A percentile compares a stretch with the other conserved stretches of the same genome.
These are phyloP conservation scores for Candida qinlingensis DNA, from an alignment of 805 yeast species.

Conservation along the genomic window DNA sequence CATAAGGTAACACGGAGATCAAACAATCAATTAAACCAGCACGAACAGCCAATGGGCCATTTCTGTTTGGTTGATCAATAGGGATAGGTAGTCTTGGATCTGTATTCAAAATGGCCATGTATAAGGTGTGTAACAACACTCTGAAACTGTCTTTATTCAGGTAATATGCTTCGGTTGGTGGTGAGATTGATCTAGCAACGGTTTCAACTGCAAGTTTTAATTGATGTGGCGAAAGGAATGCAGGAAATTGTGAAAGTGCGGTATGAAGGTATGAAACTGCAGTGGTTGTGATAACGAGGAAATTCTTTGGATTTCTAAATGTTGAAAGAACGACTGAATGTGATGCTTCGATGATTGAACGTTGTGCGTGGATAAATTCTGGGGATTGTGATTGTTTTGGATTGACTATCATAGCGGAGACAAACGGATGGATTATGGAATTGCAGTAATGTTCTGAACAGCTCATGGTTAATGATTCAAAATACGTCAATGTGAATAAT, in stretches of 20 bases:
- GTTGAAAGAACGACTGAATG: conserved; percentile 54
- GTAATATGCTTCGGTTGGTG: conserved; percentile 30
- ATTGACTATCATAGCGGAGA: conserved; percentile 15
- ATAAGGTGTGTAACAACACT: conserved; percentile 39
- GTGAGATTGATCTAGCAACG: conserved; percentile 40
- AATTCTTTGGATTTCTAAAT: conserved; percentile 17
- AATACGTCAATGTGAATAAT: conserved; percentile 26
- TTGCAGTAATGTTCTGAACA: conserved; percentile 34
- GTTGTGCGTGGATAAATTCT: conserved; percentile 10
- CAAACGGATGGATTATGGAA: conserved; percentile 26
- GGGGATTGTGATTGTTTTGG: conserved; percentile 9
- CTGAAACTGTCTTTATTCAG: conserved; percentile 24
- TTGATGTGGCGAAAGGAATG: conserved; percentile 46
- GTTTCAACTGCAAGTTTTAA: conserved; percentile 52
- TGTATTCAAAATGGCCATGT: conserved; percentile 34
- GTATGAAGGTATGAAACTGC: conserved; percentile 40
- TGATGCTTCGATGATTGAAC: conserved; percentile 48
- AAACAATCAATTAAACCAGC: conserved; percentile 44
- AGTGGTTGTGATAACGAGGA: conserved; percentile 19
- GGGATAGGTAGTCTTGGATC: conserved; percentile 29
- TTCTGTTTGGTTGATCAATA: conserved; percentile 6
- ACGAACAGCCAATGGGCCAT: conserved; percentile 31
- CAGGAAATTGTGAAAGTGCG: conserved; percentile 52
- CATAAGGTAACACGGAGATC: conserved; percentile 47
- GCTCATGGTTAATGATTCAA: conserved; percentile 26